Evolutionary conservation across 768 basidiomycete genomes (phyloP).

Genomic region (Amyloporia xantha): DNA sequence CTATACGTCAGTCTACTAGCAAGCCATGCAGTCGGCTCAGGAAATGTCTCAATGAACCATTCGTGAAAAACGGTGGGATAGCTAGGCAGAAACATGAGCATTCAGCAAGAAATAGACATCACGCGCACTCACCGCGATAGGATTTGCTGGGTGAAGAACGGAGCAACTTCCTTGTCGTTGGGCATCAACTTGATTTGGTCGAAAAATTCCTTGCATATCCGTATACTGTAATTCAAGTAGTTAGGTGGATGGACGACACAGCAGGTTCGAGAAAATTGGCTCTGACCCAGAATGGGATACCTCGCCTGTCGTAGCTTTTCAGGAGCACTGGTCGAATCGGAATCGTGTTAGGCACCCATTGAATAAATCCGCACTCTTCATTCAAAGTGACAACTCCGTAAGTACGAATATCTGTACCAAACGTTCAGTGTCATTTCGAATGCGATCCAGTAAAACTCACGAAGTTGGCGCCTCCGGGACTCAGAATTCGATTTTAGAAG

Average conservation of each 20-base stretch:
- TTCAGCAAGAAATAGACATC: no score
- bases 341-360: constrained; percentile 95
- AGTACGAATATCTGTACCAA: constrained; percentile 74
- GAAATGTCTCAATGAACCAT: constrained; percentile 97
- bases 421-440: no score
- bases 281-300: constrained; percentile 44
- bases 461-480: constrained; percentile 81
- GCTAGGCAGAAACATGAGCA: no score
- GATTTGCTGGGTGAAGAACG: constrained; percentile 47
- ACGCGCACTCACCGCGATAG: constrained; percentile 45
- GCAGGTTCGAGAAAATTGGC: neutral
- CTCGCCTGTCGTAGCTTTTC: constrained; percentile 54
- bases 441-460: no score
- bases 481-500: constrained; percentile 90
- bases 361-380: constrained; percentile 94
- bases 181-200: constrained; percentile 41
- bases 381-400: constrained; percentile 98
- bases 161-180: constrained; percentile 42
- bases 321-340: constrained; percentile 72
- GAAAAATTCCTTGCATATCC: constrained; percentile 42
- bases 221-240: constrained; percentile 27
- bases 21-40: constrained; percentile 94
- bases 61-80: constrained; percentile 88
- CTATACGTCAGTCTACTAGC: constrained; percentile 80
- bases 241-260: neutral